phyloP scores from a whole-genome alignment of 1,139 yeast species.

The Geotrichum phurueaensis region DNA sequence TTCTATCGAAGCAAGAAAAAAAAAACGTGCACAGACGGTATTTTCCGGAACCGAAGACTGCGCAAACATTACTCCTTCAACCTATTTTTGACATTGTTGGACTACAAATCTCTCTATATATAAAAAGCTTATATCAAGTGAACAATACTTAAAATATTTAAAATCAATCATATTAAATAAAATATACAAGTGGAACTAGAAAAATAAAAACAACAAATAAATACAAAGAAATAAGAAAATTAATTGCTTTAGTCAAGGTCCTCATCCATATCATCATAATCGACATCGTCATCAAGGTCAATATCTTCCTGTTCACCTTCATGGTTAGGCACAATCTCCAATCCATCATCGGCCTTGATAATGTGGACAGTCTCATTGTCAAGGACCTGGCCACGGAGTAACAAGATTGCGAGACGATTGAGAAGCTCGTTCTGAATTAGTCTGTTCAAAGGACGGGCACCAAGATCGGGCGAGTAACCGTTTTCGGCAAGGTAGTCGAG shows the following conservation, averaged over 20 bases:
- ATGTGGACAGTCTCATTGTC: conserved; percentile 82
- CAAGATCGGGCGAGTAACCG: conserved; percentile 89
- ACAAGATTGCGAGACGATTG: conserved; percentile 74
- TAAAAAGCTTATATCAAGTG: no score
- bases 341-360: conserved; percentile 50
- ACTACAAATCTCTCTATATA: no score
- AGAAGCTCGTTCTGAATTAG: conserved; percentile 82
- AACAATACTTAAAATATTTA: neutral
- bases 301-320: conserved; percentile 34
- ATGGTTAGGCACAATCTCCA: conserved; percentile 83
- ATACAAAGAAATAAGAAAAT: neutral
- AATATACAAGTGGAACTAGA: neutral
- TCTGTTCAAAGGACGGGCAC: conserved; percentile 96
- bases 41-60: no score
- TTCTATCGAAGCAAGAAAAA: no score
- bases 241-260: conserved; percentile 35
- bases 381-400: conserved; percentile 76
- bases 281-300: conserved; percentile 5
- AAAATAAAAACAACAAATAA: neutral
- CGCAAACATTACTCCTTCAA: no score
- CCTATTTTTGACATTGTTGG: no score
- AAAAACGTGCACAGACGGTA: no score
- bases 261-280: conserved; percentile 41
- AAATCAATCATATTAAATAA: neutral
- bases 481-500: conserved; percentile 63